phyloP scores from a whole-genome alignment of 2,329 filamentous ascomycete genomes.

The Pseudonectria buxi region DNA sequence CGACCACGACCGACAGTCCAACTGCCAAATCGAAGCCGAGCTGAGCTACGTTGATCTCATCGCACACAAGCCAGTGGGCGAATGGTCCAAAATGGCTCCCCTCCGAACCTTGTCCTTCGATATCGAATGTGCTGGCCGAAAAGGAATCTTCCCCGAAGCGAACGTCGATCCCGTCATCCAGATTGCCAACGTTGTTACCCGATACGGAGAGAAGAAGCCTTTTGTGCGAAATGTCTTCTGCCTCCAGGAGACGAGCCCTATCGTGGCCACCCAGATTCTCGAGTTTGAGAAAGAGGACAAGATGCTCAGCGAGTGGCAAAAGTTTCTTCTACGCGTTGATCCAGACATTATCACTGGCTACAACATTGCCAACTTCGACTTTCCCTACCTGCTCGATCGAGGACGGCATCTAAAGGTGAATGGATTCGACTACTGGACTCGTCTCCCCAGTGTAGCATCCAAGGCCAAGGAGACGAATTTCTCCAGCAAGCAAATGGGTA shows the following conservation, averaged over 20 bases:
- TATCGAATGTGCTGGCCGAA: constrained; percentile 96
- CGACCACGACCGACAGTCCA: constrained; percentile 66
- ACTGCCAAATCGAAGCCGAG: constrained; percentile 91
- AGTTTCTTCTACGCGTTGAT: constrained; percentile 84
- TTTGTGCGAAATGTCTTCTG: constrained; percentile 97
- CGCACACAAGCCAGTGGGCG: constrained; percentile 79
- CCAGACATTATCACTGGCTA: constrained; percentile 98
- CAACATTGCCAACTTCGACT: constrained; percentile 98
- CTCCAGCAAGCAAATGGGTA: constrained; percentile 97
- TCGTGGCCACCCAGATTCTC: constrained; percentile 89
- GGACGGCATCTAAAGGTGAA: constrained; percentile 75
- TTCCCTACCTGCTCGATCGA: constrained; percentile 86
- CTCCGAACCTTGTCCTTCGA: constrained; percentile 91
- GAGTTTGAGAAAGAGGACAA: constrained; percentile 75
- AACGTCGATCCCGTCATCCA: constrained; percentile 92
- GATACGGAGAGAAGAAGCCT: constrained; percentile 90
- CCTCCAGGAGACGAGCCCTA: constrained; percentile 82
- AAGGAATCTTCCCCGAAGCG: constrained; percentile 94
- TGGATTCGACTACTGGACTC: constrained; percentile 81
- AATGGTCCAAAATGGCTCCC: constrained; percentile 98
- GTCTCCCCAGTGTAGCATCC: constrained; percentile 65
- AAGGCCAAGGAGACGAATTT: constrained; percentile 75
- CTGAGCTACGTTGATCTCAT: constrained; percentile 78
- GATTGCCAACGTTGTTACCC: constrained; percentile 92
- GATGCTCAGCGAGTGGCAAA: constrained; percentile 88